Evolutionary conservation across 345 rosid species (phyloP).

Genomic region (Punica granatum): DNA sequence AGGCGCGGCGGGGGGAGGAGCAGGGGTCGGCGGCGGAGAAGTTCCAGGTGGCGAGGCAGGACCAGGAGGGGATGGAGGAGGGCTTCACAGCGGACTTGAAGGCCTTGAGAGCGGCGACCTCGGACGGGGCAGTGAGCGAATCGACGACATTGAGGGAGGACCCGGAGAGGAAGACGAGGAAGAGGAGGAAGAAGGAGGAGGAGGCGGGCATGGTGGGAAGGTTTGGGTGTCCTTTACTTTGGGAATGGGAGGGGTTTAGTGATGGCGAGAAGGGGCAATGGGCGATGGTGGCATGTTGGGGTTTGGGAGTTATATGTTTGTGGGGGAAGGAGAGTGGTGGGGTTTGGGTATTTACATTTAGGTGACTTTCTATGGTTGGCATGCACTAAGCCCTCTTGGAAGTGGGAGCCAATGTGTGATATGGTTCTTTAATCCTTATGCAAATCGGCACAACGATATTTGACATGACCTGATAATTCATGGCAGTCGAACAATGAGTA

Average conservation of each 20-base stretch:
- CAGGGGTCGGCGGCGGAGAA: conserved; percentile 20
- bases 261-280: not conserved
- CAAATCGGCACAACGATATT: too few relatives aligned
- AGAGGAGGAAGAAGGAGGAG: not conserved
- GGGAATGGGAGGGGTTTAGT: not conserved
- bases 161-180: not conserved
- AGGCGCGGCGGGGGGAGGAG: conserved; percentile 20
- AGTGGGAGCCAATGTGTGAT: not conserved
- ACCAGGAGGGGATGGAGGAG: conserved; percentile 12
- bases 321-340: not conserved
- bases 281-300: too few relatives aligned
- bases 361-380: not conserved
- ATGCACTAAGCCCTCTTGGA: not conserved
- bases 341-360: not conserved
- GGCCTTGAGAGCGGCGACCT: conserved; percentile 18
- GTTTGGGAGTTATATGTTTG: not conserved
- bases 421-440: too few relatives aligned
- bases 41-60: conserved; percentile 22
- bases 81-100: conserved; percentile 15
- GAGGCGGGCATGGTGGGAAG: conserved; percentile 4
- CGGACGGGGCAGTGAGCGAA: conserved; percentile 11
- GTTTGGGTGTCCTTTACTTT: not conserved
- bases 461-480: too few relatives aligned
- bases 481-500: too few relatives aligned
- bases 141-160: not conserved